Percentiles rank a stretch among this genome's conserved stretches.
Conservation (phyloP, 192 early-diverging fungal species). For the Mycoemilia scoparia region DNA sequence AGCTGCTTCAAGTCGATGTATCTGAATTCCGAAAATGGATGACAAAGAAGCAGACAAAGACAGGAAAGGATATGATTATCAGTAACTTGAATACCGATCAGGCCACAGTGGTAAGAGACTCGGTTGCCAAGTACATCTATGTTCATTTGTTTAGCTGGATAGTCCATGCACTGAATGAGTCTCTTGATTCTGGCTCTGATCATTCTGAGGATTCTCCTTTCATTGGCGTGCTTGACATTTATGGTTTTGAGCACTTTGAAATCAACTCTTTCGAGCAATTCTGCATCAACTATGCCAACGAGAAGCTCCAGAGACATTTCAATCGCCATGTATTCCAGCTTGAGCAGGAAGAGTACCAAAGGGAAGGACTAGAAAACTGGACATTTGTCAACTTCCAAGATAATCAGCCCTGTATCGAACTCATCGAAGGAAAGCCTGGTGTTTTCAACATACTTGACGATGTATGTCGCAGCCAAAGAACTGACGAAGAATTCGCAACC, state of each 20-base stretch:
- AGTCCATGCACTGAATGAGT: slow-evolving; percentile 71
- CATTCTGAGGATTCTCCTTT: slow-evolving; percentile 35
- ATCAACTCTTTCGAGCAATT: slow-evolving; percentile 99
- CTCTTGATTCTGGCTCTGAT: slow-evolving; percentile 30
- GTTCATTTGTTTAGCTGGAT: slow-evolving; percentile 92
- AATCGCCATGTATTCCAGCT: slow-evolving; percentile 98
- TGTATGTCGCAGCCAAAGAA: slow-evolving; percentile 67
- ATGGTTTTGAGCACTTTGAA: slow-evolving; percentile 97
- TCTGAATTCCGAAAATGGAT: slow-evolving; percentile 87
- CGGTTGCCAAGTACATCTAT: slow-evolving; percentile 95
- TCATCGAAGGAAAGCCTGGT: slow-evolving; percentile 91
- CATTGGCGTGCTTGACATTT: slow-evolving; percentile 98
- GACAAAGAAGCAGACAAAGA: slow-evolving; percentile 78
- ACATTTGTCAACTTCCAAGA: slow-evolving; percentile 97
- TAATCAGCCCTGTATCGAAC: slow-evolving; percentile 95
- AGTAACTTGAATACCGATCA: slow-evolving; percentile 52
- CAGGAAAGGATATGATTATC: slow-evolving; percentile 82
- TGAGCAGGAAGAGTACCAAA: slow-evolving; percentile 95
- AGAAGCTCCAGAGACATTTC: slow-evolving; percentile 98
- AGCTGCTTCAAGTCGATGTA: slow-evolving; percentile 59
- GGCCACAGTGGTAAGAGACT: slow-evolving; percentile 67
- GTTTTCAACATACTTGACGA: slow-evolving; percentile 93
- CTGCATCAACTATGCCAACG: slow-evolving; percentile 94
- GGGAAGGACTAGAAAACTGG: slow-evolving; percentile 86
- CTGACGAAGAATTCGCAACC: slow-evolving; percentile 67